A percentile compares a stretch with the other conserved stretches of the same genome.
Conservation (phyloP, 331 rosid genomes). For the Stylosanthes scabra region DNA sequence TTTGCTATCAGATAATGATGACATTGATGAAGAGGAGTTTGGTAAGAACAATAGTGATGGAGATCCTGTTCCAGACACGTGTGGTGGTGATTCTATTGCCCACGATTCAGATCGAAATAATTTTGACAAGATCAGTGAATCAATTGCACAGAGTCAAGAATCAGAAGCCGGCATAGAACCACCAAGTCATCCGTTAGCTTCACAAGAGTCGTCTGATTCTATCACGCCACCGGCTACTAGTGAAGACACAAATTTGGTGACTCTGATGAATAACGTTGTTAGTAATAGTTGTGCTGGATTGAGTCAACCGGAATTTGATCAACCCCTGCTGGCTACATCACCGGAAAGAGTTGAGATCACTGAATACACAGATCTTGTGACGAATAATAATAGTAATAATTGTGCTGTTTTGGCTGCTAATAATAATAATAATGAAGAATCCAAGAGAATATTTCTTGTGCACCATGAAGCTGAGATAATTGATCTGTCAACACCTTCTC, state of each 20-base stretch:
- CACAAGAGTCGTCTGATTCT: slow-evolving; percentile 23
- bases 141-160: slow-evolving; percentile 36
- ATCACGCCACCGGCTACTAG: slow-evolving; percentile 12
- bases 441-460: slow-evolving; percentile 16
- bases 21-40: slow-evolving; percentile 42
- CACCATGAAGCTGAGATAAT: slow-evolving; percentile 65
- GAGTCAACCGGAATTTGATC: slow-evolving; percentile 41
- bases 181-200: not conserved
- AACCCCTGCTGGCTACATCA: not conserved
- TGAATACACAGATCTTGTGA: no score
- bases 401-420: slow-evolving; percentile 22
- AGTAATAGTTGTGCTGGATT: slow-evolving; percentile 24
- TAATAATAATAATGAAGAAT: slow-evolving; percentile 26
- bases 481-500: slow-evolving; percentile 84
- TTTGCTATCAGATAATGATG: slow-evolving; percentile 53
- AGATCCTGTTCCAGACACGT: slow-evolving; percentile 35
- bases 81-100: slow-evolving; percentile 36
- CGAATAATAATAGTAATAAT: no score
- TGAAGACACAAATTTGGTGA: slow-evolving; percentile 30
- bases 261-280: not conserved
- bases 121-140: slow-evolving; percentile 1
- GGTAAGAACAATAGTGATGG: slow-evolving; percentile 30
- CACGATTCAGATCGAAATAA: slow-evolving; percentile 31
- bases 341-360: no score
- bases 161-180: slow-evolving; percentile 3